Evolutionary conservation across 371 early-diverging fungal genomes (phyloP).

Genomic region (Umbelopsis sp.): DNA sequence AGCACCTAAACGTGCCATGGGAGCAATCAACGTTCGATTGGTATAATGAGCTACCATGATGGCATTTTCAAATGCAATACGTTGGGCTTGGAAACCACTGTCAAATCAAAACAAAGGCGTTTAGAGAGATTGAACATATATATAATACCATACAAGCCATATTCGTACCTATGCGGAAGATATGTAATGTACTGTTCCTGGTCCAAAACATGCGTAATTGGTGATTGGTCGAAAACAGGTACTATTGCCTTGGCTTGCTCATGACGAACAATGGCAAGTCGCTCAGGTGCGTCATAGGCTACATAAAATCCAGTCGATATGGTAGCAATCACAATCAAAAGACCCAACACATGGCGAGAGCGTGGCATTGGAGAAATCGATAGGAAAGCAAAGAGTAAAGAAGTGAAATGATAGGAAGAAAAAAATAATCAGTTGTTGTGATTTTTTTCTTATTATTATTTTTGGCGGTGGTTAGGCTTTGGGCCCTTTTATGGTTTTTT

Average conservation of each 20-base stretch:
- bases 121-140: neutral
- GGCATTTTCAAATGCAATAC: constrained; percentile 50
- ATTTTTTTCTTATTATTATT: neutral
- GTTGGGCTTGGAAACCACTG: constrained; percentile 44
- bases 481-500: too few species aligned
- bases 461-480: too few species aligned
- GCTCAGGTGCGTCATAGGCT: neutral
- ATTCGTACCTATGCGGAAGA: neutral
- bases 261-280: neutral
- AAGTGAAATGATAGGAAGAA: neutral
- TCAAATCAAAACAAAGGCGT: neutral
- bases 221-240: neutral
- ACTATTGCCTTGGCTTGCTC: constrained; percentile 2
- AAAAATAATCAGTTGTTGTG: neutral
- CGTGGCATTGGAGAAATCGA: constrained; percentile 1
- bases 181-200: constrained; percentile 1
- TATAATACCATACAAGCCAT: neutral
- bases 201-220: neutral
- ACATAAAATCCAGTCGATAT: constrained; percentile 5
- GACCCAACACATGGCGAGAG: constrained; percentile 7
- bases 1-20: constrained; percentile 43
- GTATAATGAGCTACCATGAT: constrained; percentile 48
- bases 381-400: neutral
- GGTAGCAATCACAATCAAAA: constrained; percentile 1
- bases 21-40: constrained; percentile 50